Percentiles rank a stretch among this genome's conserved stretches.
Conservation (phyloP, 768 basidiomycete species). For the Hygrophorus pudorinus region DNA sequence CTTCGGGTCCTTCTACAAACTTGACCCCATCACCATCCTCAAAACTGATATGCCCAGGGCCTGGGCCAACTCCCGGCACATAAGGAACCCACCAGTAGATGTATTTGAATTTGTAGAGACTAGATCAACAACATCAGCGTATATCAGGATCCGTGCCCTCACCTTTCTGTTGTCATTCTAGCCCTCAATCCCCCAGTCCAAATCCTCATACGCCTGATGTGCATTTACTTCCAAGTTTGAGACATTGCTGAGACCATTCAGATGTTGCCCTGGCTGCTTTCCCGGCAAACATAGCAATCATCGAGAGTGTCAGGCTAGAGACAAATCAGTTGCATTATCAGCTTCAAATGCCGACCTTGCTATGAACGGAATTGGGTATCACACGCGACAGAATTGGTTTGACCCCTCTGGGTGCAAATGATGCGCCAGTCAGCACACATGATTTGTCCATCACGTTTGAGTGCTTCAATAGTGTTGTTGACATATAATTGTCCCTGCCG, state of each 20-base stretch:
- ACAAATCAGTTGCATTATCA: not conserved
- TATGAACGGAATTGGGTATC: conserved; percentile 1
- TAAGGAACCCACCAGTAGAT: not conserved
- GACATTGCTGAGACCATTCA: conserved; percentile 2
- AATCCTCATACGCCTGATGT: not conserved
- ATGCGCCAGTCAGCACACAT: not conserved
- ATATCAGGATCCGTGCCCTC: no score
- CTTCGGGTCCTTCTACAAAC: conserved; percentile 1
- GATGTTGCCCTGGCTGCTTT: not conserved
- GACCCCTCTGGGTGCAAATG: not conserved
- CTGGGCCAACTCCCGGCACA: not conserved
- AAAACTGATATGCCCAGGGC: conserved; percentile 1
- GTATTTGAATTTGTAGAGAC: not conserved
- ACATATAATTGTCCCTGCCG: no score
- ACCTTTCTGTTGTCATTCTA: not conserved
- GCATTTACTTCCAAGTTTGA: not conserved
- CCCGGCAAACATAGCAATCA: conserved; percentile 3
- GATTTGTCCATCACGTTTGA: conserved; percentile 1
- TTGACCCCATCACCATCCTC: no score
- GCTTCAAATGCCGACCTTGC: not conserved
- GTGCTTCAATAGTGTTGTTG: not conserved
- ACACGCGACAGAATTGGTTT: not conserved
- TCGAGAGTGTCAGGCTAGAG: not conserved
- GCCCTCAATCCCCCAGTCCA: conserved; percentile 4
- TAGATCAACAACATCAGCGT: not conserved